Percentiles rank a stretch among this genome's conserved stretches.
Evolutionary conservation across 768 basidiomycete genomes (phyloP).

Genomic region (Lactarius psammicola): DNA sequence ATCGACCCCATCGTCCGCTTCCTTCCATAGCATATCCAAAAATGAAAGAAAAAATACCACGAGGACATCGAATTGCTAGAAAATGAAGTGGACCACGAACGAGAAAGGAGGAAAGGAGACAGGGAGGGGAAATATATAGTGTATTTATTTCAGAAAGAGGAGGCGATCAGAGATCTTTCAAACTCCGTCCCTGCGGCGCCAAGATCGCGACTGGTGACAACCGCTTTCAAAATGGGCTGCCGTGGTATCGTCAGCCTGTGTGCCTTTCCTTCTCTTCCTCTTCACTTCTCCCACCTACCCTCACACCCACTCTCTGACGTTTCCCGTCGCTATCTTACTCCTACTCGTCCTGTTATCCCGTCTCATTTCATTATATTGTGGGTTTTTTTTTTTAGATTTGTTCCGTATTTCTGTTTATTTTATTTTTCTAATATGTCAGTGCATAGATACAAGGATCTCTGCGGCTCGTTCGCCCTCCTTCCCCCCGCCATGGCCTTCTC

Average conservation of each 20-base stretch:
- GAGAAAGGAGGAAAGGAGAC: not conserved
- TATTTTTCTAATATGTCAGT: slow-evolving; percentile 49
- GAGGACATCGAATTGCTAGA: not conserved
- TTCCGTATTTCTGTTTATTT: slow-evolving; percentile 15
- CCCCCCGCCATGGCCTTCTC: slow-evolving; percentile 48
- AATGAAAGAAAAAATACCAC: not conserved
- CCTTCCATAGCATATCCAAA: not conserved
- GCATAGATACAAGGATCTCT: slow-evolving; percentile 67
- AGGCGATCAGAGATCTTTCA: slow-evolving; percentile 28
- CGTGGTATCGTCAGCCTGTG: slow-evolving; percentile 21
- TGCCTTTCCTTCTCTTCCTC: slow-evolving; percentile 20
- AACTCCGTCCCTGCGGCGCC: slow-evolving; percentile 31
- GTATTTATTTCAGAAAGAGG: slow-evolving; percentile 9
- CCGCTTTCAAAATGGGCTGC: slow-evolving; percentile 28
- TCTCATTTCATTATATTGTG: slow-evolving; percentile 16
- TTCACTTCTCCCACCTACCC: slow-evolving; percentile 7
- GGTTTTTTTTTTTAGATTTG: slow-evolving; percentile 24
- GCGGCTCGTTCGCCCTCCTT: not conserved
- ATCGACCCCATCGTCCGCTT: not conserved
- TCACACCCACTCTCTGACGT: slow-evolving; percentile 3
- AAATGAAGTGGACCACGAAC: not conserved
- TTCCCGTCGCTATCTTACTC: not conserved
- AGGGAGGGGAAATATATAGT: not conserved
- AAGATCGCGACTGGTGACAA: slow-evolving; percentile 29
- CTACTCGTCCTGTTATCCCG: not conserved